These are phyloP conservation scores for Monosporascus sp. DNA, from an alignment of 2,329 filamentous ascomycete species.

Conservation along the genomic window DNA sequence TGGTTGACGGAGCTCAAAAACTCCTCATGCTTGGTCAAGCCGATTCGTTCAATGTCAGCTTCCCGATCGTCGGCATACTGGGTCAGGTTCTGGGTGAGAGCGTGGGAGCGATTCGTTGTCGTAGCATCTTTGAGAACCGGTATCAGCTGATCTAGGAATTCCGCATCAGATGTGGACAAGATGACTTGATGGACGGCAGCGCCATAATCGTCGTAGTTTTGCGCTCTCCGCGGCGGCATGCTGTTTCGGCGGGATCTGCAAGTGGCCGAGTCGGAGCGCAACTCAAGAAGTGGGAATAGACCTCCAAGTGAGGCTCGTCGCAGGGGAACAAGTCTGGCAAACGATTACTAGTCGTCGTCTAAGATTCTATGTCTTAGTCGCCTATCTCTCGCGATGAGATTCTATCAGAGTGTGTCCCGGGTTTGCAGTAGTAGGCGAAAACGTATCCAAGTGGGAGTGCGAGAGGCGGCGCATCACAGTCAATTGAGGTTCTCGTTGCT, in stretches of 20 bases:
- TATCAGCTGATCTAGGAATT: conserved; percentile 94
- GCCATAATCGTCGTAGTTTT: conserved; percentile 29
- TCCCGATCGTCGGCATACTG: conserved; percentile 84
- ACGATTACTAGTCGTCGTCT: no score
- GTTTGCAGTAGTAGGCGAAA: no score
- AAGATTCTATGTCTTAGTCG: no score
- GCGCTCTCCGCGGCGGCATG: conserved; percentile 20
- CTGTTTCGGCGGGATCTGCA: conserved; percentile 1
- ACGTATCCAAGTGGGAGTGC: no score
- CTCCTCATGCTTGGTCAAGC: conserved; percentile 92
- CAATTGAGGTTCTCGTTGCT: no score
- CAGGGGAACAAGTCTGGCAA: neutral
- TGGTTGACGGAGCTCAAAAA: conserved; percentile 92
- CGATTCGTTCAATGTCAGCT: conserved; percentile 86
- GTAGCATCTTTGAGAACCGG: conserved; percentile 89
- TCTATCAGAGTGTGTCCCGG: no score
- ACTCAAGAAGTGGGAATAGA: neutral
- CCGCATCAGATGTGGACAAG: conserved; percentile 81
- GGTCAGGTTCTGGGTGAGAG: conserved; percentile 71
- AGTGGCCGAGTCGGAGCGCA: neutral
- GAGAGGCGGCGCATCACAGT: no score
- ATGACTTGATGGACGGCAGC: conserved; percentile 65
- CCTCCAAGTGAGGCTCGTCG: neutral
- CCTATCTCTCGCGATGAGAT: no score
- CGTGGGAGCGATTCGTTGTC: conserved; percentile 63